phyloP scores from a whole-genome alignment of 257 asterid species.

The Gentiana straminea region DNA sequence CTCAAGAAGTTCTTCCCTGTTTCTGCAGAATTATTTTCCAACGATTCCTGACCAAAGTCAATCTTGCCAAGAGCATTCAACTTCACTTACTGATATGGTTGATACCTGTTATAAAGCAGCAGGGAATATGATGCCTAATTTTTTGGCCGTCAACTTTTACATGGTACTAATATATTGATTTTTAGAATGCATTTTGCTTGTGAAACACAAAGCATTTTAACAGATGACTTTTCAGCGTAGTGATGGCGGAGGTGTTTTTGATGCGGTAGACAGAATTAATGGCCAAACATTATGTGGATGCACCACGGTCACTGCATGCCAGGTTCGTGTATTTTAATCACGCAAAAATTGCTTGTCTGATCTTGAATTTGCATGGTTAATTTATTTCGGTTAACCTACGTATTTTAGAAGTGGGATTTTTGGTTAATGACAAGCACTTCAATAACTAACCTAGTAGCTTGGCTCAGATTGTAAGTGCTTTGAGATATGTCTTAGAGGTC shows the following conservation, averaged over 20 bases:
- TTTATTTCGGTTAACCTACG: neutral
- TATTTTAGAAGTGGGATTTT: no score
- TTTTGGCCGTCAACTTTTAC: slow-evolving; percentile 89
- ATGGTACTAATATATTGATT: slow-evolving; percentile 46
- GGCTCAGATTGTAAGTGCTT: no score
- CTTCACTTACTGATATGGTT: slow-evolving; percentile 53
- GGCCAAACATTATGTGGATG: slow-evolving; percentile 91
- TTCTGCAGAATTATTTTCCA: slow-evolving; percentile 81
- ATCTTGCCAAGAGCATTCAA: slow-evolving; percentile 89
- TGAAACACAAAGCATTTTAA: slow-evolving; percentile 2
- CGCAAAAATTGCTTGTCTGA: no score
- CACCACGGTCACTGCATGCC: slow-evolving; percentile 60
- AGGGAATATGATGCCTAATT: slow-evolving; percentile 76
- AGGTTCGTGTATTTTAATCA: slow-evolving; percentile 37
- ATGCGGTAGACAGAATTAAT: slow-evolving; percentile 75
- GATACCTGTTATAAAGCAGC: slow-evolving; percentile 77
- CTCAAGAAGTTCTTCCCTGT: slow-evolving; percentile 64
- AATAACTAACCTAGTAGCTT: no score
- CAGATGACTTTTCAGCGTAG: slow-evolving; percentile 58
- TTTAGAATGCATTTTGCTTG: neutral
- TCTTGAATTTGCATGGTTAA: neutral
- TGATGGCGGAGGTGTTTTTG: slow-evolving; percentile 95
- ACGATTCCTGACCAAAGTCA: slow-evolving; percentile 82
- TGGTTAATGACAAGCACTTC: no score
- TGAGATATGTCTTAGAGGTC: no score